Evolutionary conservation across 805 yeast genomes (phyloP), one percentile per base, ranked within the genome.

Genomic region (Barnettozyma siamensis): DNA sequence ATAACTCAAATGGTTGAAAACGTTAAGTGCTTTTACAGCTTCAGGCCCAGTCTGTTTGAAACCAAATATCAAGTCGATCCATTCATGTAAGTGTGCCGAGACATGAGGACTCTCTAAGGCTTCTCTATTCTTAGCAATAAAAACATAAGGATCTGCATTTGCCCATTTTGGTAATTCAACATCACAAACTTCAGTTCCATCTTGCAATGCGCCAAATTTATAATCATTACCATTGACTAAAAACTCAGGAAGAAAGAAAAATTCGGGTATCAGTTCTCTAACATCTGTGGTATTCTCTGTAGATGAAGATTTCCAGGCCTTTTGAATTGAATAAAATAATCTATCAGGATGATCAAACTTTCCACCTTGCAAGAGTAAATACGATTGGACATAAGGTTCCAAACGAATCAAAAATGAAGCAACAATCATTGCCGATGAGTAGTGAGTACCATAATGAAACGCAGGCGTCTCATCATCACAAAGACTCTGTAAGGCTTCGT

Each of bases 371-470:
- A 88, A 63, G 16, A 85, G 56, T 32, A 86, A 60, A 53, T 83
- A 87, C 0, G 94, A 81, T 40, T 83, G 85, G 2, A 83, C 91
- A 60, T 78, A 85, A 0, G 96, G 96, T 47, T 80, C 75, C 20
- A 88, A 51, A 37, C 96, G 67, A 30, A 88, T 85, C 48, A 88
- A 59, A 51, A 75, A 88, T 0, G 93, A 83, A 0, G 94, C 73
- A 2, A 87, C 95, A 55, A 88, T 87, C 96, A 88, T 88, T 0
- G 96, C 94, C 0, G 95, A 85, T 0, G 95, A 87, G 57, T 88
- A 88, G 59, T 88, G 96, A 0, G 96, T 88, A 2, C 96, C 96
- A 54, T 88, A 88, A 58, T 88, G 95, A 60, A 88, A 88, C 0
- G 95, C 85, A 0, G 88, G 88, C 0, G 87, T 67, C 5, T 64